Base-by-base conservation (phyloP, 768 basidiomycete species). In the Fibroporia radiculosa region DNA sequence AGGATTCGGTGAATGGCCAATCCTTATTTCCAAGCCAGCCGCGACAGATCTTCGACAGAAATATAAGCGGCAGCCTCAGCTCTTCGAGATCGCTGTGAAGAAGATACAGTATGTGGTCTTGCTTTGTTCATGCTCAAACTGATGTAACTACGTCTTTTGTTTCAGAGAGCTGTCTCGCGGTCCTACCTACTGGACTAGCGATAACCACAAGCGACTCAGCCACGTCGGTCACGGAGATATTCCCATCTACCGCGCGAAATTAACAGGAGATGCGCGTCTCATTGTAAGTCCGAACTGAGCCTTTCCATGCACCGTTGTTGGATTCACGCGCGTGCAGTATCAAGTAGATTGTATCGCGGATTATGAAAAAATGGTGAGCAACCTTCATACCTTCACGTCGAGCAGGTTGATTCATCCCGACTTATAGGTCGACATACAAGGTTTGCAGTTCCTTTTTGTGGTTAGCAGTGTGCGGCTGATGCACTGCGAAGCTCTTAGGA, bases 201-300 rank as follows among this genome's bases (percentile, higher is more conserved):
- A 80, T 45, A 85, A 84, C 49, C 80, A 84, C 51, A 81, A 82
- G 57, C 61, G 72, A 4, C 62, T 84, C 10, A 18, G 16, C 13
- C 14, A 19, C 20, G 75, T 66, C 19, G 70, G 70, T 0, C 40
- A 57, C 1, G 57, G 59, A 13, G 71, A 72, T 1, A 60, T 84
- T 3, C 79, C 82, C 0, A 71, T 85, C 10, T 84, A 70, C 42
- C 80, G 83, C 54, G 84, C 84, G 0, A 84, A 82, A 56, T 76
- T 84, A 53, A 71, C 66, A 35, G 65, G 72, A 4, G 58, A 61
- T 43, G 47, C 54, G 1, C 48, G 59, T 1, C 51, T 61, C 1
- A 52, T 61, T 33, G 59, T 61, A 40, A 19, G 56, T 40, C 10
- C 8, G 8, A 12, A 8, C 10, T 13, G 38, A 8, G 8, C 24